Base-by-base conservation (phyloP, 2,329 filamentous ascomycete genomes). In the Parafenestella ontariensis region DNA sequence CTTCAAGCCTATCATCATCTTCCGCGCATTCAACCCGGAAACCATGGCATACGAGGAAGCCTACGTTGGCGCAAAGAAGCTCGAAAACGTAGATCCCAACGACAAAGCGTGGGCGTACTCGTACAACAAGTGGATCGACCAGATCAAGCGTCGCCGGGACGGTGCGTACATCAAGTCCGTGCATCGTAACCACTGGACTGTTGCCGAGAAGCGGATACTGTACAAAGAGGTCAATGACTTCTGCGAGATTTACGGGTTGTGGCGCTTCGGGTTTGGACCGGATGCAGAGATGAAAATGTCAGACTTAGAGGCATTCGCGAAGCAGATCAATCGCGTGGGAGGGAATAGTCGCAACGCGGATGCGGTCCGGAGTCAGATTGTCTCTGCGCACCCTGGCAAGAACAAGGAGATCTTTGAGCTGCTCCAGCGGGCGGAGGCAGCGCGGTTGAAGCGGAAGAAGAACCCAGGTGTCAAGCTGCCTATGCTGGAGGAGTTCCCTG, bases 81-180 rank as follows among this genome's bases (percentile, higher is more conserved):
- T 62, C 3, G 29, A 10, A 18, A 55, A 43, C 15, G 24, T 53
- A 13, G 28, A 59, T 11, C 59, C 56, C 0, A 62, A 62, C 24
- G 13, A 55, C 28, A 52, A 45, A 9, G 20, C 9, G 1, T 59
- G 42, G 13, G 15, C 41, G 13, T 40, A 46, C n/a, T 33, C 33
- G 0, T 59, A 59, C 52, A 62, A 62, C 20, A 59, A 62, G 23
- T 62, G 54, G 59, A 40, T 62, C 3, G 46, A 57, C 20, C 59
- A 62, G 20, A 49, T 61, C 23, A 50, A 41, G 4, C 56, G 59
- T 17, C 59, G 56, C 11, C 45, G 47, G 15, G 53, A 59, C 20
- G 21, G 31, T 8, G 39, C 10, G 7, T 59, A 59, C 29, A 36
- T 45, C 1, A 24, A 51, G 26, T 21, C 44, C 15, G 18, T 59